These are phyloP conservation scores for Phaeotremella skinneri DNA, from an alignment of 768 basidiomycete genomes.

Conservation along the genomic window DNA sequence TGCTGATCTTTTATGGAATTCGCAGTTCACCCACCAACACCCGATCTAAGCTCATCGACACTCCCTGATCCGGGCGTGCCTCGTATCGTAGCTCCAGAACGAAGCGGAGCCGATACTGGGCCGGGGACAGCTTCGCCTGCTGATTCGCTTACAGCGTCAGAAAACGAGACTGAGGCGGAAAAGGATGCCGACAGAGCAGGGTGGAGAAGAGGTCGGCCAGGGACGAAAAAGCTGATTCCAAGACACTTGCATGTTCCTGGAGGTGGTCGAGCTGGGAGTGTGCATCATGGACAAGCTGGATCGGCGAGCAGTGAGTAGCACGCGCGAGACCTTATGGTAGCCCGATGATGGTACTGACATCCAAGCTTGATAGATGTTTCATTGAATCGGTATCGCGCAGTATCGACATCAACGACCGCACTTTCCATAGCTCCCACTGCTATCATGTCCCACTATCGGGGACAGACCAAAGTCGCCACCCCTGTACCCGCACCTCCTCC, in stretches of 20 bases:
- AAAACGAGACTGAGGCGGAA: constrained; percentile 6
- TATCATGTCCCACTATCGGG: constrained; percentile 37
- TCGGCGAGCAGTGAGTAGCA: constrained; percentile 10
- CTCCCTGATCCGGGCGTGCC: too few relatives aligned
- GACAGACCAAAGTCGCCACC: constrained; percentile 20
- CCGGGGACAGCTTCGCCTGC: constrained; percentile 19
- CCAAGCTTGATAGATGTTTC: constrained; percentile 2
- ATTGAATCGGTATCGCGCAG: constrained; percentile 17
- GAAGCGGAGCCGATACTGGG: background rate
- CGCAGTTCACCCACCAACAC: constrained; percentile 25
- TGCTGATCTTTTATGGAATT: too few relatives aligned
- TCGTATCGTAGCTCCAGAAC: constrained; percentile 7
- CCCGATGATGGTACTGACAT: background rate
- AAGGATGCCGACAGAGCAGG: background rate
- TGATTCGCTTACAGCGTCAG: constrained; percentile 9
- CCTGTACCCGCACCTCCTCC: constrained; percentile 53
- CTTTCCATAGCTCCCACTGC: constrained; percentile 41
- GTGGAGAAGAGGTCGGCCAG: background rate
- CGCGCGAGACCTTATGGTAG: background rate
- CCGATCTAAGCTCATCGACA: background rate
- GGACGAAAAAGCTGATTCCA: constrained; percentile 21
- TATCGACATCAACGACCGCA: constrained; percentile 25
- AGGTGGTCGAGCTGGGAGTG: constrained; percentile 5
- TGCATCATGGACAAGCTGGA: constrained; percentile 5
- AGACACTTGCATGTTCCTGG: constrained; percentile 47